Conservation (phyloP, 331 rosid genomes). For the Malus hybrid region DNA sequence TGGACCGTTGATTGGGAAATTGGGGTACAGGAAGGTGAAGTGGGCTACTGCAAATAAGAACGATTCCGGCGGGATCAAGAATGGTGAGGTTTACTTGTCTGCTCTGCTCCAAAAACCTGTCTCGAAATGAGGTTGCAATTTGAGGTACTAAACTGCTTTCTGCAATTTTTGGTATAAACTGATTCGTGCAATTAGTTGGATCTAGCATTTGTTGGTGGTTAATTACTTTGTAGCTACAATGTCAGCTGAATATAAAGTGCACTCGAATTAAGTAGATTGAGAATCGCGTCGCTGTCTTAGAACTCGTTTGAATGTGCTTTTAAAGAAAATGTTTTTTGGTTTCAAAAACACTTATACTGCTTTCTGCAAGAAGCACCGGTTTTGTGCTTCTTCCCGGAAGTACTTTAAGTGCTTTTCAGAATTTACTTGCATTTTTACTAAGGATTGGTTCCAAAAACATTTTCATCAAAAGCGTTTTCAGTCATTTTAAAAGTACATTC, state of each 20-base stretch:
- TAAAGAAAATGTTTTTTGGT: too few species aligned
- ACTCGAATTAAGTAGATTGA: neutral
- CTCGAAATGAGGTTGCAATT: constrained; percentile 33
- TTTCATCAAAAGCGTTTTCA: too few species aligned
- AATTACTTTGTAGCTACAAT: neutral
- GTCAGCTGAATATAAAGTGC: neutral
- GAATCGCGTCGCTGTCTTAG: neutral
- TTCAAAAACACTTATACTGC: too few species aligned
- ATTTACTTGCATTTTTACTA: too few species aligned
- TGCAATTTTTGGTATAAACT: neutral
- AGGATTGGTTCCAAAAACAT: too few species aligned
- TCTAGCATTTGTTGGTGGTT: neutral
- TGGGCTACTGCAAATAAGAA: constrained; percentile 77
- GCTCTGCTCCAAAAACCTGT: constrained; percentile 83
- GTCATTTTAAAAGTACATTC: too few species aligned
- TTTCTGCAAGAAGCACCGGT: too few species aligned
- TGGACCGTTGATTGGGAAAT: constrained; percentile 67
- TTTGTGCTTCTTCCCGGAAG: too few species aligned
- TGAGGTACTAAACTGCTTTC: constrained; percentile 31
- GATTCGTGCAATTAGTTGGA: neutral
- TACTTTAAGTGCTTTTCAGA: too few species aligned
- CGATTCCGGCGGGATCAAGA: constrained; percentile 48
- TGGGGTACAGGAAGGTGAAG: constrained; percentile 87
- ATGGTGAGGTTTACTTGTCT: constrained; percentile 76
- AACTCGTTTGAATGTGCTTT: too few species aligned